Conservation (phyloP, 306 rosid species). For the Trifolium dubium region DNA sequence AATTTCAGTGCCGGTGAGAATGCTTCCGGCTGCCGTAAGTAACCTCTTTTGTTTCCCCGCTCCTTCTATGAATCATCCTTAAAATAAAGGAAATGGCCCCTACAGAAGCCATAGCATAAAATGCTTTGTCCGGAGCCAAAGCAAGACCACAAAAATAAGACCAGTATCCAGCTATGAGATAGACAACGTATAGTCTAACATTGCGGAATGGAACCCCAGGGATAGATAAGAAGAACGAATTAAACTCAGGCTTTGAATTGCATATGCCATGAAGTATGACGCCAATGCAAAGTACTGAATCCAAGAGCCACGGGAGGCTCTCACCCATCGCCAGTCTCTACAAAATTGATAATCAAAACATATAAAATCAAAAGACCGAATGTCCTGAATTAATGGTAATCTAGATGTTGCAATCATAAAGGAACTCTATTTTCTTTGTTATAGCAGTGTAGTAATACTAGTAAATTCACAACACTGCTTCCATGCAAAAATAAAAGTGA, state of each 20-base stretch:
- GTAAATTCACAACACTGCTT: slow-evolving; percentile 6
- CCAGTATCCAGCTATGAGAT: slow-evolving; percentile 79
- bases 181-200: slow-evolving; percentile 62
- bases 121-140: slow-evolving; percentile 70
- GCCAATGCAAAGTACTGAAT: slow-evolving; percentile 76
- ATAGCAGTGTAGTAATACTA: not conserved
- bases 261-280: slow-evolving; percentile 86
- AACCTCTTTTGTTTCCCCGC: slow-evolving; percentile 59
- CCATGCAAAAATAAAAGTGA: not conserved
- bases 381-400: slow-evolving; percentile 31
- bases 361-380: slow-evolving; percentile 23
- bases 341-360: slow-evolving; percentile 40
- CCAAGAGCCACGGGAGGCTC: slow-evolving; percentile 83
- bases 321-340: slow-evolving; percentile 83
- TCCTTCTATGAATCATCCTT: slow-evolving; percentile 57
- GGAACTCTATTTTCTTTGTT: not conserved
- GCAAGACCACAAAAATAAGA: slow-evolving; percentile 74
- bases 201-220: slow-evolving; percentile 53
- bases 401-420: slow-evolving; percentile 33
- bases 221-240: slow-evolving; percentile 60
- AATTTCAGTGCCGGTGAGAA: slow-evolving; percentile 71
- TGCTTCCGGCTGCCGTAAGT: slow-evolving; percentile 67
- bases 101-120: slow-evolving; percentile 71
- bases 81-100: slow-evolving; percentile 68
- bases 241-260: slow-evolving; percentile 73